Evolutionary conservation across 2,329 filamentous ascomycete genomes (phyloP).

Genomic region (Chrysosphaeria jannelii): DNA sequence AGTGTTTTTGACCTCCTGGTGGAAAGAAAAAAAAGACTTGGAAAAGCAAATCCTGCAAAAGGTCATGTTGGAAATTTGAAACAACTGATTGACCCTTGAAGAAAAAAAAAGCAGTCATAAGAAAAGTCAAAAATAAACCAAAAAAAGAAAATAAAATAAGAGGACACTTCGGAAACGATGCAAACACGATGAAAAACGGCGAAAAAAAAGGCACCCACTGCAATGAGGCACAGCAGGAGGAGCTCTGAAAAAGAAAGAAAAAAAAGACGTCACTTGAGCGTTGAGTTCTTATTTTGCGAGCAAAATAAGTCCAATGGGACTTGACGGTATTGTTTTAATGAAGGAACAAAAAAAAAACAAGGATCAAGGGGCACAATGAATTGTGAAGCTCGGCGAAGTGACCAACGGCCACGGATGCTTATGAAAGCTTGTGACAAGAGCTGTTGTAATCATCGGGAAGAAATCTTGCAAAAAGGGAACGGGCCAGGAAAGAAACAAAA

Average conservation of each 20-base stretch:
- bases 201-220: background rate
- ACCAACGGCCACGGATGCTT: no score
- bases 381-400: no score
- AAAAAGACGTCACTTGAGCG: no score
- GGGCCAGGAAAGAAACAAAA: background rate
- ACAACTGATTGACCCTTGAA: background rate
- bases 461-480: no score
- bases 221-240: background rate
- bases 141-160: conserved; percentile 1
- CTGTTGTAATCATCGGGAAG: no score
- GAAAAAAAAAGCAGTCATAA: background rate
- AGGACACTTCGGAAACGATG: background rate
- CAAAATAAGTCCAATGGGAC: no score
- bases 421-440: no score
- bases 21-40: background rate
- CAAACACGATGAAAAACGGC: background rate
- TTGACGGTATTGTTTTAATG: no score
- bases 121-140: background rate
- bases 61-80: background rate
- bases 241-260: background rate
- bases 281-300: no score
- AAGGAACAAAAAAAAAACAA: background rate
- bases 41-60: background rate
- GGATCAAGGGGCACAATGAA: no score
- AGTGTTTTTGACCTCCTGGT: no score